Conservation (phyloP, 1,284 basidiomycete genomes). For the Stygiomarasmius scandens region DNA sequence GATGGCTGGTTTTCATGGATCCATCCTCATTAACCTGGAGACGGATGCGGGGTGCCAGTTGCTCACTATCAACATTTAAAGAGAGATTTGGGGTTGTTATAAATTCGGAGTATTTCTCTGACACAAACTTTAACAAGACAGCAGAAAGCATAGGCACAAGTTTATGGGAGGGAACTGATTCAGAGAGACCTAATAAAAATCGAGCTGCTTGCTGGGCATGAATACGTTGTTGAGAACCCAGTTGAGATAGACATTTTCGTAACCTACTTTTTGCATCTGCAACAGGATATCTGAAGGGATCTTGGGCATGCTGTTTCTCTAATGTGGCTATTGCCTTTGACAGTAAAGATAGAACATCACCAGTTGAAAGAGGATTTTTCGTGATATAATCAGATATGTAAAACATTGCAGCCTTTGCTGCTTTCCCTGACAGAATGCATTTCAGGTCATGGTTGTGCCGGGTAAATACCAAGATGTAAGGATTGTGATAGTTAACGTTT, state of each 20-base stretch:
- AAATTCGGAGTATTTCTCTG: neutral
- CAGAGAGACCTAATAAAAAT: conserved; percentile 20
- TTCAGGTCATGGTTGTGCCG: conserved; percentile 34
- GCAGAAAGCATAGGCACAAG: conserved; percentile 4
- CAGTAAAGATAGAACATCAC: conserved; percentile 13
- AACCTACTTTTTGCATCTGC: conserved; percentile 26
- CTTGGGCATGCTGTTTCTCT: conserved; percentile 18
- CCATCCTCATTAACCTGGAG: neutral
- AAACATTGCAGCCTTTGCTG: conserved; percentile 30
- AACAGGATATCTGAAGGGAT: conserved; percentile 12
- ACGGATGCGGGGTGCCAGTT: neutral
- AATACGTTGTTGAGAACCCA: conserved; percentile 23
- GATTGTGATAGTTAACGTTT: conserved; percentile 30
- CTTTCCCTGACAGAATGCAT: conserved; percentile 29
- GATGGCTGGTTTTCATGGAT: neutral
- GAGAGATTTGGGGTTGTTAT: neutral
- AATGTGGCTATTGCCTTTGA: conserved; percentile 26
- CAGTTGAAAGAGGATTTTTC: conserved; percentile 26
- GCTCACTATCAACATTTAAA: neutral
- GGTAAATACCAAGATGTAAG: conserved; percentile 19
- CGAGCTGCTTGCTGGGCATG: conserved; percentile 29
- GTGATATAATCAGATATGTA: conserved; percentile 37
- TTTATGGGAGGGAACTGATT: conserved; percentile 7
- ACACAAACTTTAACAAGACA: neutral
- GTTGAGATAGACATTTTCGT: conserved; percentile 22